Evolutionary conservation across 2,329 filamentous ascomycete genomes (phyloP).

Genomic region (Massarina eburnea): DNA sequence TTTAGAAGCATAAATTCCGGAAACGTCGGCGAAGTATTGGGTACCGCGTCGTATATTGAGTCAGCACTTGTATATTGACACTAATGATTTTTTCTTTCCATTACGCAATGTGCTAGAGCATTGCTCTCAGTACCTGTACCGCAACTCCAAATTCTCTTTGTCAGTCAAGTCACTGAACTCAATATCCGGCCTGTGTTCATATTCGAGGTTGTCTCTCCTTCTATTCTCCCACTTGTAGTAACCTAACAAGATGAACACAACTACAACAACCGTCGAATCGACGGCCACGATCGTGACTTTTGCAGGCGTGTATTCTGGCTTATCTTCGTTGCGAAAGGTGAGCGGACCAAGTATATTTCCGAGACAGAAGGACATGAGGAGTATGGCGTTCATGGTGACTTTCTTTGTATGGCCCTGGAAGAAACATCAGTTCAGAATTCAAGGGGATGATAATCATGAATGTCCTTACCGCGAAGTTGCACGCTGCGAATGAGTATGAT

Average conservation of each 20-base stretch:
- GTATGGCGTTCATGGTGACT: slow-evolving; percentile 38
- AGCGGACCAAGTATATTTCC: slow-evolving; percentile 45
- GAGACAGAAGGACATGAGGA: slow-evolving; percentile 39
- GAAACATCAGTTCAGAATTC: slow-evolving; percentile 3
- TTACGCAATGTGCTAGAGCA: no score
- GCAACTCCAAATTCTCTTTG: slow-evolving; percentile 57
- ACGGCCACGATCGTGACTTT: slow-evolving; percentile 47
- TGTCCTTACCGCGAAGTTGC: slow-evolving; percentile 16
- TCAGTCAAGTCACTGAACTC: slow-evolving; percentile 58
- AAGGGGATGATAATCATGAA: neutral
- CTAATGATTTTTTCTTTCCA: no score
- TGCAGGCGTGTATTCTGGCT: slow-evolving; percentile 43
- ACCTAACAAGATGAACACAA: slow-evolving; percentile 18
- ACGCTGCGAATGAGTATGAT: slow-evolving; percentile 19
- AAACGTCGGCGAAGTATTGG: no score
- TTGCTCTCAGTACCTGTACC: slow-evolving; percentile 45
- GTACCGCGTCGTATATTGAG: no score
- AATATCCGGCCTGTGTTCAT: slow-evolving; percentile 8
- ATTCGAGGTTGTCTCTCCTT: slow-evolving; percentile 5
- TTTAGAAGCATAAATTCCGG: no score
- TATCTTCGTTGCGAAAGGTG: slow-evolving; percentile 43
- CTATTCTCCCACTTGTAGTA: slow-evolving; percentile 22
- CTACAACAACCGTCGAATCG: slow-evolving; percentile 29
- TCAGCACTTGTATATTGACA: no score
- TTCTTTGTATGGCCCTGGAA: slow-evolving; percentile 41